Conservation (phyloP, 1,139 yeast species). For the Petasospora fabianii region DNA sequence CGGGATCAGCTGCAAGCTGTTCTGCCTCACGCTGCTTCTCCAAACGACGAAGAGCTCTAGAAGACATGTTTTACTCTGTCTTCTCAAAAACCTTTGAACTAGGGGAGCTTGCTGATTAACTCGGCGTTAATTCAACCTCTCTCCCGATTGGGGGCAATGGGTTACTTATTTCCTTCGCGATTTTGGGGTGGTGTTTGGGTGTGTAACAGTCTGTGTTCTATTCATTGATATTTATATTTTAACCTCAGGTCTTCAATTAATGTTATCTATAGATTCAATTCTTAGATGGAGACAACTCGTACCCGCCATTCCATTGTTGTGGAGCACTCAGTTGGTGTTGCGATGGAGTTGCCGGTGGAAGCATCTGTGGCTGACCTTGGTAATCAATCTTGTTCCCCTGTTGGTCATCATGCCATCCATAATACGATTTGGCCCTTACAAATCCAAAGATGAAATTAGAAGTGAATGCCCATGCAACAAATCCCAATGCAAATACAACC, state of each 20-base stretch:
- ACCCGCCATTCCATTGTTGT: constrained; percentile 6
- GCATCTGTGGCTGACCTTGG: constrained; percentile 5
- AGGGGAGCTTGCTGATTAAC: no score
- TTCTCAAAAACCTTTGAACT: no score
- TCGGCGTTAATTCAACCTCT: no score
- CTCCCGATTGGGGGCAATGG: no score
- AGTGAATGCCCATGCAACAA: constrained; percentile 29
- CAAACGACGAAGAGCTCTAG: constrained; percentile 58
- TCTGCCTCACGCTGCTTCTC: constrained; percentile 38
- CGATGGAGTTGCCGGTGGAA: constrained; percentile 5
- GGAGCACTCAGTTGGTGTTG: constrained; percentile 9
- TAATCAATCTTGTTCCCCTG: constrained; percentile 3
- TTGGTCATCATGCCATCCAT: constrained; percentile 27
- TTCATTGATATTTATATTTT: no score
- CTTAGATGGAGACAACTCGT: constrained; percentile 1
- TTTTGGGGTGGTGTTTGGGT: no score
- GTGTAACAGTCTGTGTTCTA: no score
- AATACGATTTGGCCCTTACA: constrained; percentile 34
- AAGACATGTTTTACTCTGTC: constrained; percentile 62
- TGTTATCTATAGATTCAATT: neutral
- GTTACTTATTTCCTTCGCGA: no score
- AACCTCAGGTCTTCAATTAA: no score
- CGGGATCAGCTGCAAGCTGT: constrained; percentile 35
- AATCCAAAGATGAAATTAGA: constrained; percentile 38
- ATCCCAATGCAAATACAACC: constrained; percentile 30